phyloP scores from a whole-genome alignment of 441 rosid genomes.

The Mallotus repandus region DNA sequence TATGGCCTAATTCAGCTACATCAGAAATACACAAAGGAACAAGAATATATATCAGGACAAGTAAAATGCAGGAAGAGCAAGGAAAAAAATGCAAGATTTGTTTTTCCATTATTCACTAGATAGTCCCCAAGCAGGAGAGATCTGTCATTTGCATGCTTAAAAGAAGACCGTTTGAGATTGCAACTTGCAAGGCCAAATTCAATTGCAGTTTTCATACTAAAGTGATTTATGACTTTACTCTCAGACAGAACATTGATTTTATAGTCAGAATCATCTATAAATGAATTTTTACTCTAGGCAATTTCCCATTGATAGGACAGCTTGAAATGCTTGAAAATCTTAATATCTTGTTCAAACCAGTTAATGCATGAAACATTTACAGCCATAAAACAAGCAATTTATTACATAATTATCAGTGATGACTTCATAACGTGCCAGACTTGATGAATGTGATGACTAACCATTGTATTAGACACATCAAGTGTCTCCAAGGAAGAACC shows the following conservation, averaged over 20 bases:
- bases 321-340: neutral
- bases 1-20: slow-evolving; percentile 8
- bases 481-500: slow-evolving; percentile 73
- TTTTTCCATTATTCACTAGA: neutral
- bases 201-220: neutral
- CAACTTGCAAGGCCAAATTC: no score
- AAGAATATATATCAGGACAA: neutral
- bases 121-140: neutral
- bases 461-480: slow-evolving; percentile 75
- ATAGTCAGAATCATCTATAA: neutral
- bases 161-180: no score
- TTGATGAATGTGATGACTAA: slow-evolving; percentile 34
- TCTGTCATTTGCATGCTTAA: no score
- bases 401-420: neutral
- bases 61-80: neutral
- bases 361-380: neutral
- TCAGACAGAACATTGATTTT: neutral
- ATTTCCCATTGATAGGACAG: neutral
- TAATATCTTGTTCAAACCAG: neutral
- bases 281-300: neutral
- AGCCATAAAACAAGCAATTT: neutral
- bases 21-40: neutral
- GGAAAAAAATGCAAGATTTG: neutral
- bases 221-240: neutral
- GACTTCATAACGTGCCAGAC: slow-evolving; percentile 1